Evolutionary conservation across 2,329 filamentous ascomycete species (phyloP).

Genomic region (Venturia aucupariae): DNA sequence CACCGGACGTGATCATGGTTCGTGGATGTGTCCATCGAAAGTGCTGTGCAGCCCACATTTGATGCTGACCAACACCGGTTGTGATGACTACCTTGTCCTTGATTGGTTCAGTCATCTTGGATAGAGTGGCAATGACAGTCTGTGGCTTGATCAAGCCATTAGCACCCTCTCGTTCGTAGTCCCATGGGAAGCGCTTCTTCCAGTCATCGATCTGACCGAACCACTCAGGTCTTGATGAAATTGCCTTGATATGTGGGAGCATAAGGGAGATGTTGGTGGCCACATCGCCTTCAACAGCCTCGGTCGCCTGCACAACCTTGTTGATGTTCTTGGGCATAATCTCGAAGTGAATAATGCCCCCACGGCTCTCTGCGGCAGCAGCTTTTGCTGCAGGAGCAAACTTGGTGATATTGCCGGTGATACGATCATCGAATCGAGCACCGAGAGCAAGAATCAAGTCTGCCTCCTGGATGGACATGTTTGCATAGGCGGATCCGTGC

Average conservation of each 20-base stretch:
- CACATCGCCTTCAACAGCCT: slow-evolving; percentile 91
- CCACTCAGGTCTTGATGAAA: slow-evolving; percentile 69
- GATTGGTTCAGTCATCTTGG: slow-evolving; percentile 66
- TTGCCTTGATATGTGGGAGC: slow-evolving; percentile 59
- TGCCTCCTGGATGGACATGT: slow-evolving; percentile 95
- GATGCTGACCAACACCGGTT: slow-evolving; percentile 93
- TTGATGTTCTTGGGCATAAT: slow-evolving; percentile 99
- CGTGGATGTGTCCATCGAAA: slow-evolving; percentile 89
- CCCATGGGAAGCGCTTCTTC: slow-evolving; percentile 85
- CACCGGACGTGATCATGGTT: slow-evolving; percentile 93
- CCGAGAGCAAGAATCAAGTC: slow-evolving; percentile 94
- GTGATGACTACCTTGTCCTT: slow-evolving; percentile 82
- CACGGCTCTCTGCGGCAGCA: slow-evolving; percentile 74
- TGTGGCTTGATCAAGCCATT: slow-evolving; percentile 88
- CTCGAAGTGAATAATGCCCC: slow-evolving; percentile 95
- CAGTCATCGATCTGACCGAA: slow-evolving; percentile 81
- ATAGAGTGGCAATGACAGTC: slow-evolving; percentile 82
- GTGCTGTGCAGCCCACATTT: slow-evolving; percentile 98
- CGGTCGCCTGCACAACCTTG: slow-evolving; percentile 94
- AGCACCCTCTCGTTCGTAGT: slow-evolving; percentile 69
- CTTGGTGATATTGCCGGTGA: slow-evolving; percentile 70
- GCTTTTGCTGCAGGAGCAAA: slow-evolving; percentile 84
- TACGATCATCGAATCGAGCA: slow-evolving; percentile 91
- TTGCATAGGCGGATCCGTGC: slow-evolving; percentile 95
- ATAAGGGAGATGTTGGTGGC: slow-evolving; percentile 67